These are phyloP conservation scores for Tolypocladium ovalisporum DNA, from an alignment of 2,329 filamentous ascomycete species.

Conservation along the genomic window DNA sequence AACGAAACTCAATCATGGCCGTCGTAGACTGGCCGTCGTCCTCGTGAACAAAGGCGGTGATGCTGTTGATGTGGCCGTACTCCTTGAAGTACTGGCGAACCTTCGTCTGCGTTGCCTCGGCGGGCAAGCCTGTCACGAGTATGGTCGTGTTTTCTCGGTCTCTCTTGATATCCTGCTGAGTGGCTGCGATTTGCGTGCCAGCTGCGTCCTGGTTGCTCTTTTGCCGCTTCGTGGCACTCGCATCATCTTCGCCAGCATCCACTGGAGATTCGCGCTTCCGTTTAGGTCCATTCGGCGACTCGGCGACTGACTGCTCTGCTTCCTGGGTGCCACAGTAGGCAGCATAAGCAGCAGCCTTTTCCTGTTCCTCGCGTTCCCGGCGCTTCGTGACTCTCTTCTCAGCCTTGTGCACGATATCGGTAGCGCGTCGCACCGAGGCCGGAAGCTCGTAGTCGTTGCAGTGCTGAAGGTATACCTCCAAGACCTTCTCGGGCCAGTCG, in stretches of 20 bases:
- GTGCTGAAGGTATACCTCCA: conserved; percentile 65
- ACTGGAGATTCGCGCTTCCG: conserved; percentile 59
- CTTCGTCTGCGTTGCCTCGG: conserved; percentile 56
- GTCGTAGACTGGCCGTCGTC: conserved; percentile 49
- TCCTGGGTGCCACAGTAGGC: conserved; percentile 22
- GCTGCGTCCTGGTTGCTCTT: conserved; percentile 32
- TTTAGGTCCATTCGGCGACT: conserved; percentile 43
- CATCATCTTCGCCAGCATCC: conserved; percentile 26
- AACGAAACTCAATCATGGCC: conserved; percentile 77
- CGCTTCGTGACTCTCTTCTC: conserved; percentile 52
- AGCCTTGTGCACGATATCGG: conserved; percentile 62
- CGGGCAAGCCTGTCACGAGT: conserved; percentile 67
- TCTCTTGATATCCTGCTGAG: conserved; percentile 45
- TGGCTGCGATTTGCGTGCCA: conserved; percentile 8
- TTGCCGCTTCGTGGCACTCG: conserved; percentile 55
- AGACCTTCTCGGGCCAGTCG: conserved; percentile 66
- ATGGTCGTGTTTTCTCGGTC: conserved; percentile 87
- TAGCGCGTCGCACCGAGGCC: conserved; percentile 59
- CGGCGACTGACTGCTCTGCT: conserved; percentile 10
- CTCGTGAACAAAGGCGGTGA: conserved; percentile 55
- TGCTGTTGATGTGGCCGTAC: conserved; percentile 72
- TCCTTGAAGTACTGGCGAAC: conserved; percentile 86
- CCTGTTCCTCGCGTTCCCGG: conserved; percentile 53
- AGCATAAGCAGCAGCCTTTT: conserved; percentile 43
- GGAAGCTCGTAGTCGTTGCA: conserved; percentile 86